A percentile compares a stretch with the other conserved stretches of the same genome.
These are phyloP conservation scores for Chara braunii DNA, from an alignment of 139 green algal genomes.

Conservation along the genomic window DNA sequence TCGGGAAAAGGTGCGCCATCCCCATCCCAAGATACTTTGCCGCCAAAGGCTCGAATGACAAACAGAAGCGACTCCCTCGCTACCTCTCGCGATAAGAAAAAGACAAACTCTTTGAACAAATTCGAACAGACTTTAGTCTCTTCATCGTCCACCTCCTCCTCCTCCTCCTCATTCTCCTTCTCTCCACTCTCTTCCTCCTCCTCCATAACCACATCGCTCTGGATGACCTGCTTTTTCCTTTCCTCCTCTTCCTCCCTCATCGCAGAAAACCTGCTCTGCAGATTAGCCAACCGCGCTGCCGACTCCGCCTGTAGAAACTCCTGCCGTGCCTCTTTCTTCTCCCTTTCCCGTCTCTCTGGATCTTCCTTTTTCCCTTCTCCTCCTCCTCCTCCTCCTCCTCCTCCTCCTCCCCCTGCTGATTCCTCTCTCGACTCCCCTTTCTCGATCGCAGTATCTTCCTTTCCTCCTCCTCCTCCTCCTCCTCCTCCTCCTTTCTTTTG, in stretches of 20 bases:
- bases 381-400: not conserved
- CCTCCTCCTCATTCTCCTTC: constrained; percentile 25
- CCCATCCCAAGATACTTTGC: constrained; percentile 77
- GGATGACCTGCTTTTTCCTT: constrained; percentile 10
- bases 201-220: not conserved
- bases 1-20: constrained; percentile 72
- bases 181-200: not conserved
- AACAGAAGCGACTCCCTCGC: constrained; percentile 85
- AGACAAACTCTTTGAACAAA: constrained; percentile 82
- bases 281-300: constrained; percentile 28
- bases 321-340: not conserved
- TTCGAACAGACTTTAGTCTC: constrained; percentile 50
- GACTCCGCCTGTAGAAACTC: constrained; percentile 9
- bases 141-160: constrained; percentile 33
- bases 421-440: not conserved
- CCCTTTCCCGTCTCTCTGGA: not conserved
- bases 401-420: not conserved
- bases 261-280: constrained; percentile 9
- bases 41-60: constrained; percentile 86
- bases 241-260: constrained; percentile 21
- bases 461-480: constrained; percentile 7
- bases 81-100: constrained; percentile 80
- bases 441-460: not conserved
- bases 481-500: not conserved
- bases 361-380: not conserved